Base-by-base conservation (phyloP, 2,329 filamentous ascomycete genomes). In the Colletotrichum sp. region DNA sequence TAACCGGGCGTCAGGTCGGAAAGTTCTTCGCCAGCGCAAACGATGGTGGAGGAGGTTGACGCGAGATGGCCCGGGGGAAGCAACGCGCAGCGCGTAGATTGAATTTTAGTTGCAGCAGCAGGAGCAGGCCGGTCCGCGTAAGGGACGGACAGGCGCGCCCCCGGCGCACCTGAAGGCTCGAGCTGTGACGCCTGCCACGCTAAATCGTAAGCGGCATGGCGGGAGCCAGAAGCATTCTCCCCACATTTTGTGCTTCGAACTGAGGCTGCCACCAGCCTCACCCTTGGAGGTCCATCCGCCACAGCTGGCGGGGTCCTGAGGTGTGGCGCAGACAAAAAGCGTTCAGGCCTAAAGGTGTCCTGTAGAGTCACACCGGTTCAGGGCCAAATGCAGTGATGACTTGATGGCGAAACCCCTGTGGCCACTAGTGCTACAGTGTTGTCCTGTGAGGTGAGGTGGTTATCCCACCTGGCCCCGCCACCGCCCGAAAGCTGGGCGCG, bases 51-150 rank as follows among this genome's bases (percentile, higher is more conserved):
- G 43, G 71, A 73, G 32, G 71, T 74, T 43, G 71, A 71, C 71
- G 74, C 74, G 74, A 74, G 32, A 65, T 73, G 61, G 59, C 69
- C 65, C 18, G 32, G 72, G 43, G 32, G 26, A 28, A 63, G 18
- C 32, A 62, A 75, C 69, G 73, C 73, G 73, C 56, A 71, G 73
- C 74, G 74, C 74, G 71, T 76, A 76, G 71, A 76, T 69, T 76
- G 74, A 76, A 76, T 62, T 66, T 76, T 64, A 69, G 26, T 21
- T 32, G 56, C 55, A 28, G 48, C 34, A 58, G 48, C 66, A 48
- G 26, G 26, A 55, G 32, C 16, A 38, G 7, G 43, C 24, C 16
- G 55, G 36, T n/a, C 18, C 32, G 21, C n/a, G 58, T 52, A 68
- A 55, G 69, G 69, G 62, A 56, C 69, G 38, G 38, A 13, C 43